phyloP scores from a whole-genome alignment of 2,329 filamentous ascomycete genomes.

The Alternaria gansuensis region DNA sequence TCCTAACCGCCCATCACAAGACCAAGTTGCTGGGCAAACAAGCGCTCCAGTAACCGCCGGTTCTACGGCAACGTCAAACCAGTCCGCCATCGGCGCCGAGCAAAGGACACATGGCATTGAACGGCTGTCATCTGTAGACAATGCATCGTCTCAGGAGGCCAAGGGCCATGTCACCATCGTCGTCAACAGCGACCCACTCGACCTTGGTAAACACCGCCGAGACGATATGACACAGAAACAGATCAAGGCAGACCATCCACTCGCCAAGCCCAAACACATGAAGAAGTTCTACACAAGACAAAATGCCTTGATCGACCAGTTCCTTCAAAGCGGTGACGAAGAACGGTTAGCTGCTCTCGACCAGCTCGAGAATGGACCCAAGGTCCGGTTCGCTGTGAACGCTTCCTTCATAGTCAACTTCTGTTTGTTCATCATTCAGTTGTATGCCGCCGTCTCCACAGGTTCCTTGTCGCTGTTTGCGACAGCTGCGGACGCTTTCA shows the following conservation, averaged over 20 bases:
- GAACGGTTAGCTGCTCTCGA: conserved; percentile 63
- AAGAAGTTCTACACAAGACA: conserved; percentile 55
- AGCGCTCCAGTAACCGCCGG: conserved; percentile 35
- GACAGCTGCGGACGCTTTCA: conserved; percentile 72
- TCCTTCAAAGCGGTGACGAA: conserved; percentile 65
- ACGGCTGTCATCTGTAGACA: conserved; percentile 32
- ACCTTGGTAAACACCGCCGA: conserved; percentile 48
- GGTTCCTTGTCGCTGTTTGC: conserved; percentile 70
- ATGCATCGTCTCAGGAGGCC: conserved; percentile 32
- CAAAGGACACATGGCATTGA: conserved; percentile 39
- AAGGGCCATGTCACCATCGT: conserved; percentile 35
- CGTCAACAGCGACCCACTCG: conserved; percentile 48
- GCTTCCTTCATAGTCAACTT: conserved; percentile 52
- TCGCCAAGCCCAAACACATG: conserved; percentile 18
- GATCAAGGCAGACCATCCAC: conserved; percentile 52
- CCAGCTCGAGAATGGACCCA: conserved; percentile 58
- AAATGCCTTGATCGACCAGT: conserved; percentile 56
- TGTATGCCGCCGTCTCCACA: conserved; percentile 67
- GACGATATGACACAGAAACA: conserved; percentile 54
- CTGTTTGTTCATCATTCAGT: conserved; percentile 65
- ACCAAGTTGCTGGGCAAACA: conserved; percentile 45
- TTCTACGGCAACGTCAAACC: conserved; percentile 35
- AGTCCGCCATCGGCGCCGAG: conserved; percentile 32
- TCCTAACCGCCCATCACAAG: conserved; percentile 34
- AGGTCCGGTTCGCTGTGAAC: conserved; percentile 53